These are phyloP conservation scores for Tephrocybe sp. DNA, from an alignment of 768 basidiomycete species.

Conservation along the genomic window DNA sequence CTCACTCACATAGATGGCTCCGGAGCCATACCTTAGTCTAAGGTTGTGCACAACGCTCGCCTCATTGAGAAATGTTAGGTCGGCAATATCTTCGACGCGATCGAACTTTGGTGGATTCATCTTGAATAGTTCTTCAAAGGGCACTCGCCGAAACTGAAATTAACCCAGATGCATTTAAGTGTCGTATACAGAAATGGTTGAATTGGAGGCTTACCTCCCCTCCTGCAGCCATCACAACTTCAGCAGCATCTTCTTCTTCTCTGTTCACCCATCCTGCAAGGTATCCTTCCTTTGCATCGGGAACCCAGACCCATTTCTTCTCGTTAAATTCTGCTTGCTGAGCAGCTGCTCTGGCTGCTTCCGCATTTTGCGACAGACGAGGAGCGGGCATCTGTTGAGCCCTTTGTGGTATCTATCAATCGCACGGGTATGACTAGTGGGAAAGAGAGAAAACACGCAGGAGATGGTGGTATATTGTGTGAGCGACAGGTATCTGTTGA, in stretches of 20 bases:
- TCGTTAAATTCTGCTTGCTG: conserved; percentile 96
- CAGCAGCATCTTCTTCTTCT: conserved; percentile 79
- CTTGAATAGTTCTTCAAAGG: conserved; percentile 82
- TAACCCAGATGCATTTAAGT: neutral
- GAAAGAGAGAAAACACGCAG: neutral
- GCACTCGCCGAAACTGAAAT: conserved; percentile 43
- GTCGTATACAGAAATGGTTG: neutral
- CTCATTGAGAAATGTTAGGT: conserved; percentile 96
- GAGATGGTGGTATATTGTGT: conserved; percentile 2
- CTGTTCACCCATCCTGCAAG: conserved; percentile 91
- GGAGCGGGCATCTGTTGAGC: conserved; percentile 41
- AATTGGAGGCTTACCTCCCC: conserved; percentile 60
- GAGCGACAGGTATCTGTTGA: conserved; percentile 6
- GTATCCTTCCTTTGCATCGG: conserved; percentile 90
- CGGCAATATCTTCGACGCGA: conserved; percentile 95
- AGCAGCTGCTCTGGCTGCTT: conserved; percentile 81
- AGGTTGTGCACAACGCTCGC: conserved; percentile 99
- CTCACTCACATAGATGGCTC: conserved; percentile 82
- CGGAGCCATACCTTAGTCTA: conserved; percentile 84
- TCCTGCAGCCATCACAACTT: conserved; percentile 81
- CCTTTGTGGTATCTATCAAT: neutral
- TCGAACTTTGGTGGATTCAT: conserved; percentile 99
- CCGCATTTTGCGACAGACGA: conserved; percentile 51
- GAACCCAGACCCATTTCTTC: conserved; percentile 99
- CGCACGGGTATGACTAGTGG: neutral